Evolutionary conservation across 179 eudicot species (phyloP), one percentile per base, ranked within the genome.

Genomic region (Sideroxylon spinosum): DNA sequence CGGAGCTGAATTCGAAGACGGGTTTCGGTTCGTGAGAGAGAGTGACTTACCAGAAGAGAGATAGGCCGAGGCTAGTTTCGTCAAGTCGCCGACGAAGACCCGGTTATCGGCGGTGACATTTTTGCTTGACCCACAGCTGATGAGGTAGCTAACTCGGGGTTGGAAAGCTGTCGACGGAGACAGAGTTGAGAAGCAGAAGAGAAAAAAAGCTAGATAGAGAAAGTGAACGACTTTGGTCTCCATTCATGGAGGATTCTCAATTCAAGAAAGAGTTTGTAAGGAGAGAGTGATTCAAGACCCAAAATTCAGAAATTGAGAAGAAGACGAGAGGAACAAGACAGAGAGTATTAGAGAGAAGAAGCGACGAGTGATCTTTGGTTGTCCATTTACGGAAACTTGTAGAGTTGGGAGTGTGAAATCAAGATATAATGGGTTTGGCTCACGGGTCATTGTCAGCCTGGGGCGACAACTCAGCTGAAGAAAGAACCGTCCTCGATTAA

Each of bases 111-210:
- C 69, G 6, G 76, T 78, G 9, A 52, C 23, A 17, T 81, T 88
- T 6, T 79, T 48, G 84, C 73, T 86, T 59, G 97, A 93, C 66
- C 97, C 97, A 78, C 96, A 93, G 82, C 80, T 85, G 76, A 93
- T 66, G 53, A 93, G 90, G 83, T 84, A 87, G 78, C 91, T 88
- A 32, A 88, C 86, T 55, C 23, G 73, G 7, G 91, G 91, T 14
- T 82, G 76, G 82, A 81, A 88, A 63, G 87, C 80, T 23, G 52
- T 29, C 55, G 87, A 71, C 48, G 23, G 65, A 29, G 3, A 25
- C n/a, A 59, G 65, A 25, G 22, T 32, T 50, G 63, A 71, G 46
- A 69, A 22, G 49, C 8, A 23, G 52, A 81, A 9, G 19, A 79
- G 17, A 22, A 69, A 69, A 16, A 75, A 37, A 53, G 22, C 25